These are phyloP conservation scores for Talaromyces ruber DNA, from an alignment of 495 filamentous ascomycete species.

Conservation along the genomic window DNA sequence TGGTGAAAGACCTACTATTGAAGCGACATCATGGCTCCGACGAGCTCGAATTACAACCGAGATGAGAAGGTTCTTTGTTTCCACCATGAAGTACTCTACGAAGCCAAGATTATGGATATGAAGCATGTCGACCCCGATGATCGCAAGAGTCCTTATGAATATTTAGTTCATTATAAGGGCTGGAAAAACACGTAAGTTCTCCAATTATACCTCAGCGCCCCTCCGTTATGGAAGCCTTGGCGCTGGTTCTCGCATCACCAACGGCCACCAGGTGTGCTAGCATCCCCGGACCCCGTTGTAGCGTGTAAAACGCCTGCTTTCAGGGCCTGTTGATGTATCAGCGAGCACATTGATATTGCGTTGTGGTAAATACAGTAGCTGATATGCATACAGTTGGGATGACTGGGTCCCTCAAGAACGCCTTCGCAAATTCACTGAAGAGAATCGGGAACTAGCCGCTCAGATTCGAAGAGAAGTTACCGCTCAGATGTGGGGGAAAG, in stretches of 20 bases:
- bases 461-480: constrained; percentile 36
- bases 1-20: neutral
- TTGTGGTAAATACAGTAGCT: neutral
- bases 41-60: constrained; percentile 58
- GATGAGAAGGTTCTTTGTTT: constrained; percentile 96
- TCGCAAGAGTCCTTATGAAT: constrained; percentile 68
- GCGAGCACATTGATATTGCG: neutral
- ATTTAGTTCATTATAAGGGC: constrained; percentile 95
- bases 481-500: constrained; percentile 12
- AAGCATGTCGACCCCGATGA: constrained; percentile 55
- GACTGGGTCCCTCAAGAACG: constrained; percentile 97
- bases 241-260: neutral
- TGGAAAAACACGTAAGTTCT: constrained; percentile 89
- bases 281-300: neutral
- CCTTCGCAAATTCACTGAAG: constrained; percentile 85
- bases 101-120: constrained; percentile 85
- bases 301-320: neutral
- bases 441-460: constrained; percentile 77
- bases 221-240: neutral
- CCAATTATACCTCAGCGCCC: neutral
- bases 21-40: constrained; percentile 46
- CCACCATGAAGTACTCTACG: constrained; percentile 91
- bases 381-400: constrained; percentile 61
- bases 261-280: neutral
- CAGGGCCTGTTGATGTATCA: neutral